Evolutionary conservation across 2,329 filamentous ascomycete genomes (phyloP).

Genomic region (Diplodia intermedia): DNA sequence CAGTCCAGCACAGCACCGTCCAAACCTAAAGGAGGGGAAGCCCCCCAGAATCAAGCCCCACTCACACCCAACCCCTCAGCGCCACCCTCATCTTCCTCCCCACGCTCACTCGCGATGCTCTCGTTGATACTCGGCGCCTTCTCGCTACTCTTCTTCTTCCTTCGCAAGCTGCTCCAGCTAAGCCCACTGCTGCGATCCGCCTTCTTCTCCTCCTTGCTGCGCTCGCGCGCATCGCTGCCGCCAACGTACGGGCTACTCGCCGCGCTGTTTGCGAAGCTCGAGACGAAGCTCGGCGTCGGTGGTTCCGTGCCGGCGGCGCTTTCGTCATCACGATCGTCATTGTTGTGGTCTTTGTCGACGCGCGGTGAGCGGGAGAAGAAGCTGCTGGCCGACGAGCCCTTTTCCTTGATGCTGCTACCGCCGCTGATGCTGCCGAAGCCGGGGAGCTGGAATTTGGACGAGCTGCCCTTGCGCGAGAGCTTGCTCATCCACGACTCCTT

Average conservation of each 20-base stretch:
- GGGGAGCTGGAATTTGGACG: conserved; percentile 52
- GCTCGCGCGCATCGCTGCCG: conserved; percentile 33
- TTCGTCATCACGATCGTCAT: conserved; percentile 42
- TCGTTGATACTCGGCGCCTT: conserved; percentile 57
- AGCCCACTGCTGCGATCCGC: conserved; percentile 48
- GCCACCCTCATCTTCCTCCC: background rate
- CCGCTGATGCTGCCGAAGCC: conserved; percentile 37
- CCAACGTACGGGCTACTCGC: conserved; percentile 48
- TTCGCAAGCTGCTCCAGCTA: conserved; percentile 55
- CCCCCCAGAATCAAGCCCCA: background rate
- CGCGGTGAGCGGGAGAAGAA: conserved; percentile 47
- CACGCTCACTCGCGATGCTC: conserved; percentile 43
- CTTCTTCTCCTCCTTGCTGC: conserved; percentile 39
- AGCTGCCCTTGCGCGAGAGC: conserved; percentile 56
- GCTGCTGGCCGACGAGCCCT: conserved; percentile 30
- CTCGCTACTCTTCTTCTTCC: conserved; percentile 47
- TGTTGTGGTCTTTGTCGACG: conserved; percentile 46
- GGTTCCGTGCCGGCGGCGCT: conserved; percentile 34
- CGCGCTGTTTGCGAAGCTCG: conserved; percentile 34
- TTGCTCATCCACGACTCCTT: conserved; percentile 60
- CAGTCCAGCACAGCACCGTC: no score
- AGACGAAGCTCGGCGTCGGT: conserved; percentile 41
- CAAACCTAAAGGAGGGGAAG: no score
- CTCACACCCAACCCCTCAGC: conserved; percentile 21
- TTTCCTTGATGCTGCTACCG: conserved; percentile 21